phyloP scores from a whole-genome alignment of 305 asterid species.

The Lippia alba region DNA sequence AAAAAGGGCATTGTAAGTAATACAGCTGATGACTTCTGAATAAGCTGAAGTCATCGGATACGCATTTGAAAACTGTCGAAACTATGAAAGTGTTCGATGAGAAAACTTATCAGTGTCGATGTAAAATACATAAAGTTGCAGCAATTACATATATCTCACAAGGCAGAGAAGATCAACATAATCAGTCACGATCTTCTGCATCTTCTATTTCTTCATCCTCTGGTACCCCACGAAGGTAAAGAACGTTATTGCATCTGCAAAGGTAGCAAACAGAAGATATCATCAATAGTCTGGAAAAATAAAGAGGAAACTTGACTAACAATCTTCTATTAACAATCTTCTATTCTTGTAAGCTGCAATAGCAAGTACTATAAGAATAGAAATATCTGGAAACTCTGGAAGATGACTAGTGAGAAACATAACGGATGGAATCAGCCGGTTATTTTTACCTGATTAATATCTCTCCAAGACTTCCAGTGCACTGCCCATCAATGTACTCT shows the following conservation, averaged over 20 bases:
- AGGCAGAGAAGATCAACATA: background rate
- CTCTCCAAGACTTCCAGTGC: slow-evolving; percentile 49
- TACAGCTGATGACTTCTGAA: background rate
- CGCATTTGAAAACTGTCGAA: background rate
- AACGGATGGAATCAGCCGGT: background rate
- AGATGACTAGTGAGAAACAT: background rate
- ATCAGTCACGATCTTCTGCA: slow-evolving; percentile 53
- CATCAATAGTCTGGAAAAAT: background rate
- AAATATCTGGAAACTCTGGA: background rate
- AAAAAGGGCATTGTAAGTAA: background rate
- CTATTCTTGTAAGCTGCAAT: background rate
- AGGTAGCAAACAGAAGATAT: background rate
- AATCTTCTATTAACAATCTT: background rate
- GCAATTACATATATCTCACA: background rate
- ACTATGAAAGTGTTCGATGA: background rate
- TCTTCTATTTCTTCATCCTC: slow-evolving; percentile 88
- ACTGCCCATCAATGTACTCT: slow-evolving; percentile 48
- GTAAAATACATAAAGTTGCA: background rate
- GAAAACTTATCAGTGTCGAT: background rate
- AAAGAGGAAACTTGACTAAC: background rate
- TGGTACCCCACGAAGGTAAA: slow-evolving; percentile 79
- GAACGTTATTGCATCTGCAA: slow-evolving; percentile 85
- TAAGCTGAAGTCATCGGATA: background rate
- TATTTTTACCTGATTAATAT: slow-evolving; percentile 38
- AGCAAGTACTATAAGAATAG: background rate